A percentile compares a stretch with the other conserved stretches of the same genome.
phyloP scores from a whole-genome alignment of 805 yeast species.

The Metschnikowia drakensbergensis region DNA sequence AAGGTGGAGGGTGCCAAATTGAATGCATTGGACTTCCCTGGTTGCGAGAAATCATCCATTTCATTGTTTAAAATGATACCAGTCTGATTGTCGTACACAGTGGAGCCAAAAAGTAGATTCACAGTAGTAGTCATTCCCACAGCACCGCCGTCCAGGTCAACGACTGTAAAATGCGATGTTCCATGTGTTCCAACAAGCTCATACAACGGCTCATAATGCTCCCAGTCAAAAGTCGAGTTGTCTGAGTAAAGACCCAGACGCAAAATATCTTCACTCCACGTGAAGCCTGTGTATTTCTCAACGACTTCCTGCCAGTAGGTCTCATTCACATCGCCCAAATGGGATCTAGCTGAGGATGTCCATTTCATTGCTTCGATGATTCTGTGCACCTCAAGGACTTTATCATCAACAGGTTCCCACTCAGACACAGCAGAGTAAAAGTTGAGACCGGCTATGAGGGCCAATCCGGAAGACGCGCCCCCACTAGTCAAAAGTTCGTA shows the following conservation, averaged over 20 bases:
- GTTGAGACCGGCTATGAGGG: slow-evolving; percentile 69
- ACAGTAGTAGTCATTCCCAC: slow-evolving; percentile 87
- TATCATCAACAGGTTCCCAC: slow-evolving; percentile 25
- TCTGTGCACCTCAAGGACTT: slow-evolving; percentile 52
- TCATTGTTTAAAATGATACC: slow-evolving; percentile 84
- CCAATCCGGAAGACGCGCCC: slow-evolving; percentile 84
- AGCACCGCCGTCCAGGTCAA: slow-evolving; percentile 72
- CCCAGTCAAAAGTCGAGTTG: slow-evolving; percentile 58
- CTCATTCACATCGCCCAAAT: slow-evolving; percentile 63
- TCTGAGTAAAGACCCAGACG: slow-evolving; percentile 48
- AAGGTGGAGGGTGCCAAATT: slow-evolving; percentile 75
- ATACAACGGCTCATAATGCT: slow-evolving; percentile 73
- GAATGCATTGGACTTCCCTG: slow-evolving; percentile 68
- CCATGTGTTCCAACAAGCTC: slow-evolving; percentile 83
- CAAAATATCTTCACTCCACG: slow-evolving; percentile 56
- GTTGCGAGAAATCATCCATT: slow-evolving; percentile 91
- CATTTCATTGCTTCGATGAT: slow-evolving; percentile 88
- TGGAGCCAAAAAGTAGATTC: slow-evolving; percentile 77
- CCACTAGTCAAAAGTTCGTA: slow-evolving; percentile 42
- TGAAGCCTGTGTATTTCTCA: slow-evolving; percentile 40
- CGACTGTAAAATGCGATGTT: slow-evolving; percentile 79
- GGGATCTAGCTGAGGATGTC: slow-evolving; percentile 83
- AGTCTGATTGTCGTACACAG: slow-evolving; percentile 74
- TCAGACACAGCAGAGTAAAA: slow-evolving; percentile 37
- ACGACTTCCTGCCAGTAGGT: slow-evolving; percentile 31